Percentiles rank a stretch among this genome's conserved stretches.
These are phyloP conservation scores for Penicillium fuscoglaucum DNA, from an alignment of 2,329 filamentous ascomycete genomes.

Conservation along the genomic window DNA sequence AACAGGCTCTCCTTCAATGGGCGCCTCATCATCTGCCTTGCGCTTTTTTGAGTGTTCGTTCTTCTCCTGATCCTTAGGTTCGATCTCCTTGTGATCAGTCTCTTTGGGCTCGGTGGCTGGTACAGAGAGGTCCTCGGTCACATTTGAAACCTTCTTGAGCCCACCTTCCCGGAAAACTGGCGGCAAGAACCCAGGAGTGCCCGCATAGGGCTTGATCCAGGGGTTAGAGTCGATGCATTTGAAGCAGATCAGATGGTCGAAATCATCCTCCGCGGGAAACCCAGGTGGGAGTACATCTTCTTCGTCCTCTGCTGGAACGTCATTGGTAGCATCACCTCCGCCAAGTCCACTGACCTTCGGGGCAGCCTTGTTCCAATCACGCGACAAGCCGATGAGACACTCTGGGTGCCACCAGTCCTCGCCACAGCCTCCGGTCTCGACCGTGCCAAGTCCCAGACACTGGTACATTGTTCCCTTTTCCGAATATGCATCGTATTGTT, in stretches of 20 bases:
- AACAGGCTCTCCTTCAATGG: slow-evolving; percentile 29
- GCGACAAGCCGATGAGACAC: slow-evolving; percentile 78
- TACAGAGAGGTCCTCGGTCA: background rate
- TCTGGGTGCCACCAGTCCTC: slow-evolving; percentile 98
- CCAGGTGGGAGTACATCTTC: slow-evolving; percentile 73
- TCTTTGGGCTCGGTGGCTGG: background rate
- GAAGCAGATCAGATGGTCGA: slow-evolving; percentile 89
- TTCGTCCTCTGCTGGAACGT: slow-evolving; percentile 48
- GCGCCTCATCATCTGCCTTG: slow-evolving; percentile 58
- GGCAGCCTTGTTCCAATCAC: slow-evolving; percentile 58
- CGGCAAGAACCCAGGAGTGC: slow-evolving; percentile 73
- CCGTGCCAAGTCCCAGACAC: slow-evolving; percentile 79
- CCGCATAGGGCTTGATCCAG: slow-evolving; percentile 89
- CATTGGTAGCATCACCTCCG: slow-evolving; percentile 23
- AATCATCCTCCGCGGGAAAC: slow-evolving; percentile 85
- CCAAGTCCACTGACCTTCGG: slow-evolving; percentile 25
- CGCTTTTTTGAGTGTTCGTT: slow-evolving; percentile 59
- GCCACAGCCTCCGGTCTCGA: slow-evolving; percentile 82
- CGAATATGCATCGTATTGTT: slow-evolving; percentile 82
- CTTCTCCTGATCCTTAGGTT: slow-evolving; percentile 9
- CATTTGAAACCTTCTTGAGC: slow-evolving; percentile 10
- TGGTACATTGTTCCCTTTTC: slow-evolving; percentile 99
- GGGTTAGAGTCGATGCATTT: slow-evolving; percentile 85
- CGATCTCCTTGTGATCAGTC: background rate
- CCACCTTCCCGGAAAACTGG: slow-evolving; percentile 60